Conservation (phyloP, 2,329 filamentous ascomycete genomes). For the Plenodomus biglobosus region DNA sequence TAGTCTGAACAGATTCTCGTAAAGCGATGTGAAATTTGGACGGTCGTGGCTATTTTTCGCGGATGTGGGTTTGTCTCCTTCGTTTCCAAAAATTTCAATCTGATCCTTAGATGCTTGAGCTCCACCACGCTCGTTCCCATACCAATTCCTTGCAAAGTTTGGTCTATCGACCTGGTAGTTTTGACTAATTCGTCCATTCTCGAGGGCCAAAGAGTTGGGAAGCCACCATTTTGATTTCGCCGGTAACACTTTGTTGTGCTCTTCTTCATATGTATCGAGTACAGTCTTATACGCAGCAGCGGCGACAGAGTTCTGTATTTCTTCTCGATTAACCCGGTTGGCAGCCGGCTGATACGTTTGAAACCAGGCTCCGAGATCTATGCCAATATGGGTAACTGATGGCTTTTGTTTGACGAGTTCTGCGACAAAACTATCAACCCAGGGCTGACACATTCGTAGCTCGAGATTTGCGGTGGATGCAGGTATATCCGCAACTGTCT, state of each 20-base stretch:
- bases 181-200: not conserved
- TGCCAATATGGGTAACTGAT: constrained; percentile 18
- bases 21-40: not conserved
- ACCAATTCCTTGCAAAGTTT: not conserved
- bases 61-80: not conserved
- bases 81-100: not conserved
- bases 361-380: constrained; percentile 33
- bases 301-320: not conserved
- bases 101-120: not conserved
- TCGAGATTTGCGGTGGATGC: constrained; percentile 18
- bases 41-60: not conserved
- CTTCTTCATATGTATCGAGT: constrained; percentile 7
- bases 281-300: constrained; percentile 1
- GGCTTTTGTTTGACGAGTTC: constrained; percentile 5
- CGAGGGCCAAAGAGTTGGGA: not conserved
- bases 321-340: not conserved
- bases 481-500: constrained; percentile 5
- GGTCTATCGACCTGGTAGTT: not conserved
- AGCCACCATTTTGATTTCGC: constrained; percentile 8
- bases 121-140: not conserved
- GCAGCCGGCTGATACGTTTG: constrained; percentile 18
- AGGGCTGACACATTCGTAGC: constrained; percentile 21
- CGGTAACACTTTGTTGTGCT: constrained; percentile 4
- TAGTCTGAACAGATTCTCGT: not conserved
- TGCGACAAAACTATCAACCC: constrained; percentile 13